Percentiles rank a stretch among this genome's conserved stretches.
Conservation (phyloP, 805 yeast genomes). For the Cyberlindnera sargentensis region DNA sequence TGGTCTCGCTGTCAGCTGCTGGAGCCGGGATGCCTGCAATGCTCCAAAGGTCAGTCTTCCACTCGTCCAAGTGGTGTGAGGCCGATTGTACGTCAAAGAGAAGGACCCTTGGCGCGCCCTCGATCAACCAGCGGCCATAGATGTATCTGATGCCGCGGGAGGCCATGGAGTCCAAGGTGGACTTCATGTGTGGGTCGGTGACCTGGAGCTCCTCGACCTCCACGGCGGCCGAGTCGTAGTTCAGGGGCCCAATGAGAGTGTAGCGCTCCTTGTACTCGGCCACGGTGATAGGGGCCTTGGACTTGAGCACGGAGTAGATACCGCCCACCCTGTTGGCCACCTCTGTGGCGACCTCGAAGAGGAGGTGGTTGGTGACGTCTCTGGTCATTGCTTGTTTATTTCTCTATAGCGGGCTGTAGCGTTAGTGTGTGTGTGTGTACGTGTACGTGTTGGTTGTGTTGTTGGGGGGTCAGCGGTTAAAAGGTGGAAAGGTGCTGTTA, state of each 20-base stretch:
- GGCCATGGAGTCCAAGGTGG: conserved; percentile 70
- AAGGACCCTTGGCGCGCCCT: conserved; percentile 93
- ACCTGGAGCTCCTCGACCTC: conserved; percentile 75
- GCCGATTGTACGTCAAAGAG: conserved; percentile 84
- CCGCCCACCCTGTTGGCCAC: conserved; percentile 98
- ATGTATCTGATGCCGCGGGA: conserved; percentile 74
- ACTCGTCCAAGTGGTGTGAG: conserved; percentile 64
- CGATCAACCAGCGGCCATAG: conserved; percentile 95
- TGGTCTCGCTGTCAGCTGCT: conserved; percentile 77
- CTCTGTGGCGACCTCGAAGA: conserved; percentile 94
- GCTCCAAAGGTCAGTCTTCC: conserved; percentile 93
- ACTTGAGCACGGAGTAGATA: conserved; percentile 90
- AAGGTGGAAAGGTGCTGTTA: too few species aligned
- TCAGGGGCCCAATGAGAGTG: conserved; percentile 80
- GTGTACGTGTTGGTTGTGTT: too few species aligned
- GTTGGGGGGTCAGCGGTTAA: too few species aligned
- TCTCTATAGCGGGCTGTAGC: too few species aligned
- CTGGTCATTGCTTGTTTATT: conserved; percentile 45
- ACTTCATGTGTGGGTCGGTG: conserved; percentile 46
- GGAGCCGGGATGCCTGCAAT: conserved; percentile 92
- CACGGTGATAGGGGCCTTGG: conserved; percentile 94
- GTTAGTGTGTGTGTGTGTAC: too few species aligned
- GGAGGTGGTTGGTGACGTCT: conserved; percentile 78
- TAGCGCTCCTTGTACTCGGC: conserved; percentile 88
- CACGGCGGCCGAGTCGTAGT: conserved; percentile 63